These are phyloP conservation scores for Erucastrum elatum DNA, from an alignment of 345 rosid species.

Conservation along the genomic window DNA sequence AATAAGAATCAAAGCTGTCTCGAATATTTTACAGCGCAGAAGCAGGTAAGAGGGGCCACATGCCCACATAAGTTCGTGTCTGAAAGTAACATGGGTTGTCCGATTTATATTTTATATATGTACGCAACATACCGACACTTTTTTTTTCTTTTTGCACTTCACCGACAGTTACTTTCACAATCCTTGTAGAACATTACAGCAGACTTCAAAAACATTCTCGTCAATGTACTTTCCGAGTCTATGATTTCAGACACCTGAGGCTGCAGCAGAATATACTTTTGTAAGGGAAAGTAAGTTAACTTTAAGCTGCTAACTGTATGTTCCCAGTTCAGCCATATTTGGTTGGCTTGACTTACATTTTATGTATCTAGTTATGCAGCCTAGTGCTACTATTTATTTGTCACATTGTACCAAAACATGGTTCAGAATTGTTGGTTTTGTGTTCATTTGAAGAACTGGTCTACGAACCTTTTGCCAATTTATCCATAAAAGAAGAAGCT, in stretches of 20 bases:
- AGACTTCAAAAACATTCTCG: slow-evolving; percentile 72
- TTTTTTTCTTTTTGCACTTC: not conserved
- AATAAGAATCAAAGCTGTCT: not conserved
- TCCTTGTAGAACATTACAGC: slow-evolving; percentile 38
- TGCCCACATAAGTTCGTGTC: not conserved
- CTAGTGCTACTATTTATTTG: not conserved
- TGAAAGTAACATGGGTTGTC: slow-evolving; percentile 13
- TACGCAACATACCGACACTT: slow-evolving; percentile 2
- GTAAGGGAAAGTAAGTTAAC: not conserved
- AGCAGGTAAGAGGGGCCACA: slow-evolving; percentile 14
- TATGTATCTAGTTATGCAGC: not conserved
- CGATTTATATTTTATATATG: not conserved
- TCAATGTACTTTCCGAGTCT: slow-evolving; percentile 62
- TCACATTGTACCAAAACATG: not conserved
- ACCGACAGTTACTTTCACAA: slow-evolving; percentile 25
- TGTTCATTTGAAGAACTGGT: not conserved
- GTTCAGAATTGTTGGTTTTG: not conserved
- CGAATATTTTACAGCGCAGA: slow-evolving; percentile 1
- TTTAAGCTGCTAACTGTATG: slow-evolving; percentile 11
- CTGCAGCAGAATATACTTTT: slow-evolving; percentile 44
- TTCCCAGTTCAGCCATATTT: not conserved
- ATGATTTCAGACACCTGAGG: slow-evolving; percentile 75
- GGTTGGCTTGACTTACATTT: slow-evolving; percentile 5
- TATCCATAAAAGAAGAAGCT: slow-evolving; percentile 45
- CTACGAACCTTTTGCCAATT: not conserved